A percentile compares a stretch with the other conserved stretches of the same genome.
Evolutionary conservation across 441 rosid species (phyloP).

Genomic region (Mallotus japonicus): DNA sequence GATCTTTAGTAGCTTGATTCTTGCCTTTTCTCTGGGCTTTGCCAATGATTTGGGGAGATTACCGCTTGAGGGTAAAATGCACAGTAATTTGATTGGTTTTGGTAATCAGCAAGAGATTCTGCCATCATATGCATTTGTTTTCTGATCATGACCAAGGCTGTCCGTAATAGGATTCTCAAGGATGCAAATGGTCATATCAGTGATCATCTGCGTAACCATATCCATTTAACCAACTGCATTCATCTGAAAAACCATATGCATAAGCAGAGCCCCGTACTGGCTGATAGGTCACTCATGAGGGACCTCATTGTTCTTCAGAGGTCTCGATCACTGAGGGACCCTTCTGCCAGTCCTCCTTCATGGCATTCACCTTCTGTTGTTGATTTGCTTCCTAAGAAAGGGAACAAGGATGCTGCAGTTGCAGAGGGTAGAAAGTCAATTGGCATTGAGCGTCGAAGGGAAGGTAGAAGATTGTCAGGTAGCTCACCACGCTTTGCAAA

Average conservation of each 20-base stretch:
- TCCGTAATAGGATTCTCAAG: conserved; percentile 71
- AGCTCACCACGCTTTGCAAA: conserved; percentile 56
- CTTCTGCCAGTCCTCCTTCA: conserved; percentile 87
- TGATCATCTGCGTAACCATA: conserved; percentile 94
- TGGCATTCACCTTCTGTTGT: conserved; percentile 84
- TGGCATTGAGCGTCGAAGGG: conserved; percentile 51
- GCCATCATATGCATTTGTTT: conserved; percentile 32
- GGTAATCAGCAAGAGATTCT: conserved; percentile 33
- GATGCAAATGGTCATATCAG: conserved; percentile 87
- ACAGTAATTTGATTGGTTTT: conserved; percentile 40
- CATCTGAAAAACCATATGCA: conserved; percentile 99
- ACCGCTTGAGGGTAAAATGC: conserved; percentile 34
- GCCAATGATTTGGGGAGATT: conserved; percentile 30
- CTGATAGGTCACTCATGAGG: conserved; percentile 78
- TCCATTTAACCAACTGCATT: conserved; percentile 93
- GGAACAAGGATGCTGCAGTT: conserved; percentile 37
- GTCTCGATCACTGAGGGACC: conserved; percentile 91
- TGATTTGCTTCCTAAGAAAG: conserved; percentile 72
- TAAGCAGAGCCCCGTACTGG: conserved; percentile 79
- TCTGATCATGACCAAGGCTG: conserved; percentile 77
- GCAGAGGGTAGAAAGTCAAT: conserved; percentile 62
- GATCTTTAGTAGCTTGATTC: conserved; percentile 34
- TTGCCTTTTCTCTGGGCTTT: conserved; percentile 25
- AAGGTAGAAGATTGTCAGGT: conserved; percentile 63
- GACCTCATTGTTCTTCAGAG: conserved; percentile 91